Conservation (phyloP, 176 grass and related monocot genomes). For the Oryza nivara region DNA sequence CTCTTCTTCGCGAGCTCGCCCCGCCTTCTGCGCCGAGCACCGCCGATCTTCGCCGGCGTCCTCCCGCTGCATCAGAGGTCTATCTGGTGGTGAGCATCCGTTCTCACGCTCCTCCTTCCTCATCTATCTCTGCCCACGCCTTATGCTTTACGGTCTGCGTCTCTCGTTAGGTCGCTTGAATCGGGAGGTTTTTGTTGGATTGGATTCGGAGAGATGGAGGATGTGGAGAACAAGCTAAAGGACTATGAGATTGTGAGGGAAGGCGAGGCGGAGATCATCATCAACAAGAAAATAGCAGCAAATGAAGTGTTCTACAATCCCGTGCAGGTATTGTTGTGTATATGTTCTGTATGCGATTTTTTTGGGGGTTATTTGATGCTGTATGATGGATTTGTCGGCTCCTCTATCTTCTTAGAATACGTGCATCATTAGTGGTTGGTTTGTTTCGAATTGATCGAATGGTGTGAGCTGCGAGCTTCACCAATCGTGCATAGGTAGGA, state of each 20-base stretch:
- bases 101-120: background rate
- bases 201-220: slow-evolving; percentile 56
- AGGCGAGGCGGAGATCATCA: slow-evolving; percentile 90
- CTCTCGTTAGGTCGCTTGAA: background rate
- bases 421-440: background rate
- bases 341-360: background rate
- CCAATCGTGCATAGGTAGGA: background rate
- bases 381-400: background rate
- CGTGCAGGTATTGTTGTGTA: slow-evolving; percentile 60
- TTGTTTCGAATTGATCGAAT: background rate
- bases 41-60: background rate
- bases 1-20: background rate
- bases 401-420: background rate
- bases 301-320: slow-evolving; percentile 93
- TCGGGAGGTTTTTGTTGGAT: background rate
- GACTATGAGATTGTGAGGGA: slow-evolving; percentile 76
- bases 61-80: background rate
- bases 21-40: too few species aligned
- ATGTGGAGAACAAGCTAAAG: slow-evolving; percentile 60
- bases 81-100: background rate
- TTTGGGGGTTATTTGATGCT: background rate
- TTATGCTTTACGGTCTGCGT: background rate
- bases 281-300: slow-evolving; percentile 44
- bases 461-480: background rate
- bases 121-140: background rate